These are phyloP conservation scores for Apiospora malaysiana DNA, from an alignment of 2,329 filamentous ascomycete genomes.

Conservation along the genomic window DNA sequence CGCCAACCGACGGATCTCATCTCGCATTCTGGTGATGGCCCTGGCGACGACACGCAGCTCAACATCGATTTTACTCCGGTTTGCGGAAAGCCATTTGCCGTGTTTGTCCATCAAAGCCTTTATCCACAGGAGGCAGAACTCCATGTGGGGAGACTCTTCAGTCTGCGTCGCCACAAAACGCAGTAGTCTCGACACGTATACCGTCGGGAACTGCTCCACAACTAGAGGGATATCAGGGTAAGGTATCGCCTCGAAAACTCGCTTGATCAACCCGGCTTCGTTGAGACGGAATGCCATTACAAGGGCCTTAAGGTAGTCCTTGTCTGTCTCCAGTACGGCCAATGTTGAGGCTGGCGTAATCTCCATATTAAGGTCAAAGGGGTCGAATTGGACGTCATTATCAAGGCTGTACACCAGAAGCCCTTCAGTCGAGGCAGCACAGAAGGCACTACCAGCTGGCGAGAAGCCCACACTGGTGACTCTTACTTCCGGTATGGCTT, in stretches of 20 bases:
- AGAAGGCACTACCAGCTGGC: constrained; percentile 88
- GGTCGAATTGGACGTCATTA: constrained; percentile 84
- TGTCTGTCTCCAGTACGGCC: constrained; percentile 66
- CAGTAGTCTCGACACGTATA: constrained; percentile 85
- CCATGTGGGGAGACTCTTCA: constrained; percentile 89
- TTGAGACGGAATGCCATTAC: constrained; percentile 98
- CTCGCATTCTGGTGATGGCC: constrained; percentile 79
- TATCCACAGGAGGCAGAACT: constrained; percentile 94
- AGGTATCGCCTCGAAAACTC: constrained; percentile 85
- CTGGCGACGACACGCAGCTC: constrained; percentile 85
- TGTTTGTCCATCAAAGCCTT: constrained; percentile 82
- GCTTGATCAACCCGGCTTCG: constrained; percentile 79
- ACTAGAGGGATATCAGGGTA: constrained; percentile 76
- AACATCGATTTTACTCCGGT: constrained; percentile 78
- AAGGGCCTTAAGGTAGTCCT: constrained; percentile 87
- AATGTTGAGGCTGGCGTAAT: constrained; percentile 90
- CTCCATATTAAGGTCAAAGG: constrained; percentile 92
- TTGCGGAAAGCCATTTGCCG: constrained; percentile 83
- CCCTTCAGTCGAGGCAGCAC: constrained; percentile 93
- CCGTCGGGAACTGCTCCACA: constrained; percentile 77
- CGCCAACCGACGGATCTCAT: constrained; percentile 80
- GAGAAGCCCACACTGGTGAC: constrained; percentile 87
- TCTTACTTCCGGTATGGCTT: constrained; percentile 78
- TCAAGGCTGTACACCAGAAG: constrained; percentile 93
- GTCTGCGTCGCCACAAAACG: constrained; percentile 88